Conservation (phyloP, 495 filamentous ascomycete species). For the Talaromyces wortmannii region DNA sequence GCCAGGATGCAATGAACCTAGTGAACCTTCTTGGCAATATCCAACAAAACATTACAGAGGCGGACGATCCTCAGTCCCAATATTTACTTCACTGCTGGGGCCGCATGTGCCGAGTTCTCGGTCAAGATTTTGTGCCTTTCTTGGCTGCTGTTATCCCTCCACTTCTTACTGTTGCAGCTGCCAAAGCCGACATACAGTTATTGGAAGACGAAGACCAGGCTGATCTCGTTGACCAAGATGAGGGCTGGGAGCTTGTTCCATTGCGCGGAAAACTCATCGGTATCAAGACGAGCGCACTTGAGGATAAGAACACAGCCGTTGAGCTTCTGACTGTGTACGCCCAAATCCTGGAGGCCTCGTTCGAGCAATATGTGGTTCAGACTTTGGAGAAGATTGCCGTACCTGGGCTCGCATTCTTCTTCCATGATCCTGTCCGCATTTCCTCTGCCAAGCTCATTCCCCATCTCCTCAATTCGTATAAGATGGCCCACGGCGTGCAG, state of each 20-base stretch:
- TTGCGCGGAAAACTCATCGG: constrained; percentile 96
- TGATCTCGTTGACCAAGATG: constrained; percentile 86
- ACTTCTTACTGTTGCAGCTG: constrained; percentile 80
- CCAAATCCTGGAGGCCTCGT: constrained; percentile 82
- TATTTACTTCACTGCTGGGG: constrained; percentile 99
- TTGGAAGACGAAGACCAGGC: constrained; percentile 94
- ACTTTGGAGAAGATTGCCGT: constrained; percentile 97
- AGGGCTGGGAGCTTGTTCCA: constrained; percentile 97
- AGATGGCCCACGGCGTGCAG: constrained; percentile 72
- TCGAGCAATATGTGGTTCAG: constrained; percentile 84
- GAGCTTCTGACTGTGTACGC: constrained; percentile 97
- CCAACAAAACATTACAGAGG: constrained; percentile 79
- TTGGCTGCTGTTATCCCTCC: constrained; percentile 92
- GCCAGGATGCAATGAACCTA: constrained; percentile 73
- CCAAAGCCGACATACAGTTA: constrained; percentile 96
- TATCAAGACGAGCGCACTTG: constrained; percentile 92
- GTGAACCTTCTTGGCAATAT: constrained; percentile 83
- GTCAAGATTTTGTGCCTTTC: constrained; percentile 84
- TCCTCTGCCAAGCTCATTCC: constrained; percentile 93
- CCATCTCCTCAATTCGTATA: constrained; percentile 89
- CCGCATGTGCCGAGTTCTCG: constrained; percentile 93
- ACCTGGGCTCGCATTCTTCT: constrained; percentile 94
- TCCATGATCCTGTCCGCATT: constrained; percentile 96
- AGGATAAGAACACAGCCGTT: constrained; percentile 98
- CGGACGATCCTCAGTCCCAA: constrained; percentile 93